phyloP scores from a whole-genome alignment of 768 basidiomycete genomes.

The Lentinula aciculospora region DNA sequence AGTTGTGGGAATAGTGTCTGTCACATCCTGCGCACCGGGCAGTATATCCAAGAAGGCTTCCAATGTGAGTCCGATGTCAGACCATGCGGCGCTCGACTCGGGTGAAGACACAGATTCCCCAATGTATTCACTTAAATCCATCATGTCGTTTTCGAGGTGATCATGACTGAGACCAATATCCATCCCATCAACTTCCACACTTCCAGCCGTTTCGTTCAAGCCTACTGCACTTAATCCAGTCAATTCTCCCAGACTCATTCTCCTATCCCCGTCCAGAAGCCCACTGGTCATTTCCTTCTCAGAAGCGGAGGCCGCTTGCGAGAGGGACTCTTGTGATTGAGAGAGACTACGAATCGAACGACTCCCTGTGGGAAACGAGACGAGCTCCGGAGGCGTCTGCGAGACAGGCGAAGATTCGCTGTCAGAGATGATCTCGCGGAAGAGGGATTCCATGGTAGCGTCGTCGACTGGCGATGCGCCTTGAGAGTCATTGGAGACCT shows the following conservation, averaged over 20 bases:
- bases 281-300: conserved; percentile 13
- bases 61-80: conserved; percentile 6
- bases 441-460: conserved; percentile 59
- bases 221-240: not conserved
- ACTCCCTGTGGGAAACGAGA: conserved; percentile 22
- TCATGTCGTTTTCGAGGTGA: not conserved
- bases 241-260: conserved; percentile 6
- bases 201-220: not conserved
- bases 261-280: not conserved
- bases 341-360: conserved; percentile 20
- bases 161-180: not conserved
- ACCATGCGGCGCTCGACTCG: not conserved
- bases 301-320: conserved; percentile 16
- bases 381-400: conserved; percentile 11
- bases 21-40: conserved; percentile 2
- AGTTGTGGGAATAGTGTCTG: not conserved
- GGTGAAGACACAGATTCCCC: conserved; percentile 1
- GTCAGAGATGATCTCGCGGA: conserved; percentile 65
- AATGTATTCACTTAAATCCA: conserved; percentile 1
- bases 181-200: not conserved
- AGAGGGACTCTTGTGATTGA: conserved; percentile 13
- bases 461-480: conserved; percentile 38
- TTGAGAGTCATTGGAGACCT: conserved; percentile 13
- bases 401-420: conserved; percentile 28
- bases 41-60: conserved; percentile 6